Evolutionary conservation across 169 alveolate genomes (phyloP).

Genomic region (Cryptosporidium sp.): DNA sequence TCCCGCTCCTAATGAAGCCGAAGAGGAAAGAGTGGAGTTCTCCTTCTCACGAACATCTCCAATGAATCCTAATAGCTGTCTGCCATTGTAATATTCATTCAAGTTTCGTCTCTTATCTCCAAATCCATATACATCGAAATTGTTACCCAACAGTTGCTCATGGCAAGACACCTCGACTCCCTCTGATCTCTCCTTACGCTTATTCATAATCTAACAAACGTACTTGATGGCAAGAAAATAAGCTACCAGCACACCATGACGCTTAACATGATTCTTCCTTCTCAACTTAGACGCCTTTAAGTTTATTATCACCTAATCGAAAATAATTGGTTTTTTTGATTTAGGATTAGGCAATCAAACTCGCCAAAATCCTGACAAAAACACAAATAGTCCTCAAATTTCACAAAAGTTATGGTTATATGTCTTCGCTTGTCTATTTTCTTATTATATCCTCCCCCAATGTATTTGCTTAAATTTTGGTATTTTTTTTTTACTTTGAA

Average conservation of each 20-base stretch:
- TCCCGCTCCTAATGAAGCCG: neutral
- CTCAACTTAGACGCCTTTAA: neutral
- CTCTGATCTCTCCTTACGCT: conserved; percentile 68
- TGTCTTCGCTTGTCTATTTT: neutral
- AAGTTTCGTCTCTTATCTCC: conserved; percentile 45
- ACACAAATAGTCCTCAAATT: neutral
- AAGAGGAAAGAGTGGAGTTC: neutral
- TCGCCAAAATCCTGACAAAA: neutral
- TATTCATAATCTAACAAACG: conserved; percentile 33
- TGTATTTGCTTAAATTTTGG: neutral
- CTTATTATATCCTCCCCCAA: neutral
- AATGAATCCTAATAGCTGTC: neutral
- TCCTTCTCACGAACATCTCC: conserved; percentile 7
- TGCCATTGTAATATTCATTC: conserved; percentile 20
- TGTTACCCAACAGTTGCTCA: neutral
- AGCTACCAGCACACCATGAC: neutral
- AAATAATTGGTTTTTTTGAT: too few species aligned
- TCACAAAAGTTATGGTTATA: neutral
- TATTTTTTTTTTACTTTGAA: neutral
- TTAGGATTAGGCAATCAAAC: neutral
- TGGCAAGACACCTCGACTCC: neutral
- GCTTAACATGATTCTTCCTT: conserved; percentile 23
- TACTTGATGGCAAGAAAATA: neutral
- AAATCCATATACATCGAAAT: conserved; percentile 15
- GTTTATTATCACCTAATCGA: neutral